Percentiles rank a stretch among this genome's conserved stretches.
Evolutionary conservation across 164 flowering plant species (phyloP).

Genomic region (Magnolia kwangsiensis): DNA sequence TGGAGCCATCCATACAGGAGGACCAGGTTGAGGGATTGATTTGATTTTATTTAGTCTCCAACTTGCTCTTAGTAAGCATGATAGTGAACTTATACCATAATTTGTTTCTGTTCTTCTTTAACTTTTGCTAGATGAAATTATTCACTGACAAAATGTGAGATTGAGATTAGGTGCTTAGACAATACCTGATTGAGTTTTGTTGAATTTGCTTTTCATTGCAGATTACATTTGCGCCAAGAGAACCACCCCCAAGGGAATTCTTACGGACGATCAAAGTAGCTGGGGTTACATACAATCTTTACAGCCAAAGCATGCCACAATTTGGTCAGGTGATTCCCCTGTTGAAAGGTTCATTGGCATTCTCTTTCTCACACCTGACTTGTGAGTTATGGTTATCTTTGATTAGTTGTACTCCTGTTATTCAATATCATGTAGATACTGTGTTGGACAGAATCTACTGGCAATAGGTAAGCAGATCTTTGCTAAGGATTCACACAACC

Average conservation of each 20-base stretch:
- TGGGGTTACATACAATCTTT: slow-evolving; percentile 43
- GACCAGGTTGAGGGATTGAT: too few species aligned
- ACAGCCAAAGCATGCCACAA: slow-evolving; percentile 30
- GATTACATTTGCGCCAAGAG: slow-evolving; percentile 39
- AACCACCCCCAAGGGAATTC: slow-evolving; percentile 26
- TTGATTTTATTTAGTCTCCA: too few species aligned
- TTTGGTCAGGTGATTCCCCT: slow-evolving; percentile 46
- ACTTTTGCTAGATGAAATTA: background rate
- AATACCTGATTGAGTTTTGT: too few species aligned
- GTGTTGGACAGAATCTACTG: background rate
- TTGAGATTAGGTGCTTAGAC: background rate
- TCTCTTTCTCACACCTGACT: background rate
- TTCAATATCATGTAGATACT: background rate
- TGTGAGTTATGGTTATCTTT: slow-evolving; percentile 1
- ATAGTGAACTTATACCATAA: background rate
- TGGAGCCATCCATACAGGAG: too few species aligned
- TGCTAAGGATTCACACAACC: background rate
- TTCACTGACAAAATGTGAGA: background rate
- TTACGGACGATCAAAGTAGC: slow-evolving; percentile 32
- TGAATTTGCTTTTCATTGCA: slow-evolving; percentile 17
- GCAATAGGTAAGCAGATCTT: background rate
- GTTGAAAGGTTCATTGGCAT: background rate
- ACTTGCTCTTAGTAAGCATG: too few species aligned
- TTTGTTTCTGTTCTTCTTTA: background rate
- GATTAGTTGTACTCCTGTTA: background rate